Conservation (phyloP, 257 asterid species). For the Perilla frutescens region DNA sequence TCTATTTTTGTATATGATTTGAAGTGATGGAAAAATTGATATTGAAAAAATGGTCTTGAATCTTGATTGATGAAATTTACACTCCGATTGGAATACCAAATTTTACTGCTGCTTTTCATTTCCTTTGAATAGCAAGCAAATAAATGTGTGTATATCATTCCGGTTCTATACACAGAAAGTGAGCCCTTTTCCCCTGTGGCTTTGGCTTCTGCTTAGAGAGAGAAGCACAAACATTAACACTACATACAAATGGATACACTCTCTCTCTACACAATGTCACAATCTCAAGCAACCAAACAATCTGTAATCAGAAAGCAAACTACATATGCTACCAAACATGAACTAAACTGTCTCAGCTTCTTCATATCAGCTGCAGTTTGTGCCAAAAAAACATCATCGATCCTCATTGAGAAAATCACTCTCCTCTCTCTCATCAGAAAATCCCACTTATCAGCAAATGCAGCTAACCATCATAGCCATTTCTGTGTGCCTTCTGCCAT, state of each 20-base stretch:
- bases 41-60: too few relatives aligned
- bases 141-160: not conserved
- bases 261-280: not conserved
- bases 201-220: not conserved
- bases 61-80: too few relatives aligned
- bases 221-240: not conserved
- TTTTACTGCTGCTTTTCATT: not conserved
- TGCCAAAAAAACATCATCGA: not conserved
- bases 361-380: not conserved
- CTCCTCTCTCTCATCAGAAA: not conserved
- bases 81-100: too few relatives aligned
- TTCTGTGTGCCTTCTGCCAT: slow-evolving; percentile 90
- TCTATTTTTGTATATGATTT: too few relatives aligned
- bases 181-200: not conserved
- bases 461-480: slow-evolving; percentile 57
- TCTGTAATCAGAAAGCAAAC: not conserved
- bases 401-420: not conserved
- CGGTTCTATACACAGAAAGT: slow-evolving; percentile 1
- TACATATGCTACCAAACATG: not conserved
- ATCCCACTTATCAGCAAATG: too few relatives aligned
- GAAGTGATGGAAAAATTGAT: too few relatives aligned
- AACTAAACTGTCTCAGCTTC: not conserved
- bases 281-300: not conserved
- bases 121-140: slow-evolving; percentile 14
- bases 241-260: not conserved